Base-by-base conservation (phyloP, 805 yeast species). In the Starmerella geochares region DNA sequence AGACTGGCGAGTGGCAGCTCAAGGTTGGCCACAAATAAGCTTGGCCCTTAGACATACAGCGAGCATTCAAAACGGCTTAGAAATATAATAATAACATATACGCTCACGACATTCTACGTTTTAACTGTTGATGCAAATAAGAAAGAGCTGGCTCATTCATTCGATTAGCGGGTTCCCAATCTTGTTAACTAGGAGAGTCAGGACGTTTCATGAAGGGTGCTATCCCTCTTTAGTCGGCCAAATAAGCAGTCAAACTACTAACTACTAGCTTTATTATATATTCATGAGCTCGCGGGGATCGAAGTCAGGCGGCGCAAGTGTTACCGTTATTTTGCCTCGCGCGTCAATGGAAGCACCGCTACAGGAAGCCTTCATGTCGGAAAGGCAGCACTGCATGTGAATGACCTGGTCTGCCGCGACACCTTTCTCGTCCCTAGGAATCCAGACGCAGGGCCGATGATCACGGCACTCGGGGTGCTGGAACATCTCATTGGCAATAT, bases 371-470 rank as follows among this genome's bases (percentile, higher is more conserved):
- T 54, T 42, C 13, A 66, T 47, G 21, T 60, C 59, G 1, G 60
- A 52, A 48, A 51, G 64, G 28, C 48, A 45, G 36, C 24, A 47
- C 28, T 58, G 54, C 49, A 66, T 62, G 9, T 58, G 61, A 10
- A 42, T 40, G 2, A 64, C 61, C 47, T 67, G 68, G 48, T 66
- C 67, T 4, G 57, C 59, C 2, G 69, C 65, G 9, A 69, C 56
- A 1, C 73, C 73, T 9, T 62, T 55, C 17, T 50, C 54, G 54
- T 75, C 77, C 20, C 56, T 52, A 0, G 77, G 77, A 3, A 75
- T 51, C 77, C 77, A 72, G 1, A 74, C 60, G 23, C 67, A 57
- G 10, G 71, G 70, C 20, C 59, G 51, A 13, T 43, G 51, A 8
- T 55, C 51, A 20, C 63, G 53, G 16, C 62, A 49, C 4, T 64